phyloP scores from a whole-genome alignment of 2,329 filamentous ascomycete species.

The Chaetomiaceae sp. region DNA sequence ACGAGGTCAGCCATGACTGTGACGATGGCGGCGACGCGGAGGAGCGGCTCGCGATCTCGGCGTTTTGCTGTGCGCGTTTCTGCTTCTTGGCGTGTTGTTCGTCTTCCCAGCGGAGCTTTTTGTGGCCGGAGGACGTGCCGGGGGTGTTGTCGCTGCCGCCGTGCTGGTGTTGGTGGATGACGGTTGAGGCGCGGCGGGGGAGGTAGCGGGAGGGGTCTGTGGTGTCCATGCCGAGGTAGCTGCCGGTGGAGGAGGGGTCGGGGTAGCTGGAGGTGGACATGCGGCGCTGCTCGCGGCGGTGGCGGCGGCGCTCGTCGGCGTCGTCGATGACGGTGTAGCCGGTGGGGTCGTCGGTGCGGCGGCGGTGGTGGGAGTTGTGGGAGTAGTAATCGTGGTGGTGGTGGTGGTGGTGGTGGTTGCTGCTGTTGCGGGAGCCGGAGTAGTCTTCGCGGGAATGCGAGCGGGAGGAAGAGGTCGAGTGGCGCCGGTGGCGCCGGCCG shows the following conservation, averaged over 20 bases:
- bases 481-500: constrained; percentile 11
- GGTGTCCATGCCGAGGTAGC: background rate
- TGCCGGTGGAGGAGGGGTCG: constrained; percentile 7
- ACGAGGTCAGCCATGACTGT: too few relatives aligned
- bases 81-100: constrained; percentile 25
- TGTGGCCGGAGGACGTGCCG: constrained; percentile 15
- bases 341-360: constrained; percentile 11
- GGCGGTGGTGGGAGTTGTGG: background rate
- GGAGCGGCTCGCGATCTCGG: constrained; percentile 28
- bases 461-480: constrained; percentile 5
- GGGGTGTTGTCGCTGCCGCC: background rate
- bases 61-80: constrained; percentile 29
- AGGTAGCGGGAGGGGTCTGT: too few relatives aligned
- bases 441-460: constrained; percentile 6
- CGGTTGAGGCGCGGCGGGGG: constrained; percentile 20
- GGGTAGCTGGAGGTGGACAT: constrained; percentile 11
- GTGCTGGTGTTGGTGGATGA: constrained; percentile 21
- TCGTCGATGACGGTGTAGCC: constrained; percentile 8
- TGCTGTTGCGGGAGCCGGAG: background rate
- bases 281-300: constrained; percentile 15
- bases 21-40: constrained; percentile 19
- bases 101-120: constrained; percentile 31
- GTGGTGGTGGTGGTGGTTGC: background rate
- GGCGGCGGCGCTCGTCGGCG: constrained; percentile 23
- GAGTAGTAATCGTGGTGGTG: too few relatives aligned